Evolutionary conservation across 202 grass and related monocot species (phyloP).

Genomic region (Eragrostis tef): DNA sequence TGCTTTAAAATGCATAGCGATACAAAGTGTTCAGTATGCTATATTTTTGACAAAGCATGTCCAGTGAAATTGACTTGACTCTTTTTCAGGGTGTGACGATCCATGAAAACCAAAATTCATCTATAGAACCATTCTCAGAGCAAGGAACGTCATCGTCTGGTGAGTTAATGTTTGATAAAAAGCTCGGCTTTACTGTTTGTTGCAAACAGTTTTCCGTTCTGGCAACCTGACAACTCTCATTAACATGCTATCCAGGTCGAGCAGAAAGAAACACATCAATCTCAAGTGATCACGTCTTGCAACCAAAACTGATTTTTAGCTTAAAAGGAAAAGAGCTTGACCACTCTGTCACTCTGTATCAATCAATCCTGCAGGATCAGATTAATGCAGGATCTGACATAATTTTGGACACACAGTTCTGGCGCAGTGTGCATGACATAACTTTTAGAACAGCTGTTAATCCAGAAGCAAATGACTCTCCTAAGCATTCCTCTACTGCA

Average conservation of each 20-base stretch:
- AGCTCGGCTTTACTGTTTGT: slow-evolving; percentile 28
- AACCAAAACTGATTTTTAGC: slow-evolving; percentile 69
- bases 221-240: slow-evolving; percentile 41
- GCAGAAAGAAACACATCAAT: slow-evolving; percentile 35
- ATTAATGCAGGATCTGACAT: slow-evolving; percentile 76
- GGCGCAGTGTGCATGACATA: slow-evolving; percentile 68
- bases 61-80: slow-evolving; percentile 7
- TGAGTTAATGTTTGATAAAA: slow-evolving; percentile 29
- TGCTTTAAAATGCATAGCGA: slow-evolving; percentile 9
- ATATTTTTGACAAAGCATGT: slow-evolving; percentile 24
- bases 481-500: slow-evolving; percentile 32
- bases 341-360: slow-evolving; percentile 76
- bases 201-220: slow-evolving; percentile 6
- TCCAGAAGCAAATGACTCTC: slow-evolving; percentile 31
- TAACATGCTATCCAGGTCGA: slow-evolving; percentile 57
- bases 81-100: slow-evolving; percentile 49
- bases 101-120: slow-evolving; percentile 39
- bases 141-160: slow-evolving; percentile 38
- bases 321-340: slow-evolving; percentile 83
- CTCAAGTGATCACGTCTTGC: slow-evolving; percentile 29
- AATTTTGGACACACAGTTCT: slow-evolving; percentile 82
- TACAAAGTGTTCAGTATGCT: neutral
- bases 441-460: slow-evolving; percentile 67
- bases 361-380: slow-evolving; percentile 84
- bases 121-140: slow-evolving; percentile 32